These are phyloP conservation scores for Cutaneotrichosporon mucoides DNA, from an alignment of 1,284 basidiomycete species.

Conservation along the genomic window DNA sequence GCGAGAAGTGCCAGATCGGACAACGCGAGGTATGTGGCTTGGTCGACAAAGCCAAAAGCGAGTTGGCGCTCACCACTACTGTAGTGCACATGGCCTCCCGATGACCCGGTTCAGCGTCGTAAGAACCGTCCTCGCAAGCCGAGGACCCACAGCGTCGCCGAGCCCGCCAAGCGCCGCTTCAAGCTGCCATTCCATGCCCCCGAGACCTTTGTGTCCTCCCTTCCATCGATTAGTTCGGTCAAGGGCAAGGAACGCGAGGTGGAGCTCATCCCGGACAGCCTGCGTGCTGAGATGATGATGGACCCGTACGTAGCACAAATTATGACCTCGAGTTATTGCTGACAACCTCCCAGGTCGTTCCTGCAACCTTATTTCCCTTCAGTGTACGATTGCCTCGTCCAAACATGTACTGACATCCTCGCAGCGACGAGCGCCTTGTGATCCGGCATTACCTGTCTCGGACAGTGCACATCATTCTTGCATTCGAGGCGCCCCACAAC, in stretches of 20 bases:
- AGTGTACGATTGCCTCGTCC: slow-evolving; percentile 12
- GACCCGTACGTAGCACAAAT: slow-evolving; percentile 33
- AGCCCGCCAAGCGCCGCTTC: slow-evolving; percentile 22
- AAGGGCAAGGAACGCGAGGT: slow-evolving; percentile 25
- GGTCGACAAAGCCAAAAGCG: neutral
- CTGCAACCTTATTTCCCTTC: slow-evolving; percentile 41
- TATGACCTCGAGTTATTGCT: neutral
- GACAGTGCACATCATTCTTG: slow-evolving; percentile 43
- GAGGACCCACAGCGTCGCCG: slow-evolving; percentile 15
- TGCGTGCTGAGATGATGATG: slow-evolving; percentile 36
- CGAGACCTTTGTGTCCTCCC: slow-evolving; percentile 18
- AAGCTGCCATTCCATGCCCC: slow-evolving; percentile 22
- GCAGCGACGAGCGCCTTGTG: slow-evolving; percentile 40
- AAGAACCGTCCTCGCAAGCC: slow-evolving; percentile 27
- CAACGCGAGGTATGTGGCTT: slow-evolving; percentile 26
- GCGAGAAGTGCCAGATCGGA: slow-evolving; percentile 33
- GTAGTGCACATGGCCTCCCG: slow-evolving; percentile 34
- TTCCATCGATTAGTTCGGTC: slow-evolving; percentile 20
- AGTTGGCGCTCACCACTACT: neutral
- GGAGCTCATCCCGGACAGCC: slow-evolving; percentile 25
- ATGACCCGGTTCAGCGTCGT: slow-evolving; percentile 30
- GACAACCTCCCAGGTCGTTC: slow-evolving; percentile 27
- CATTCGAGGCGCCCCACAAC: slow-evolving; percentile 32
- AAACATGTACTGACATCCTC: neutral
- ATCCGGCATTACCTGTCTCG: slow-evolving; percentile 44